phyloP scores from a whole-genome alignment of 139 green algal genomes.

The Chlorella sp. region DNA sequence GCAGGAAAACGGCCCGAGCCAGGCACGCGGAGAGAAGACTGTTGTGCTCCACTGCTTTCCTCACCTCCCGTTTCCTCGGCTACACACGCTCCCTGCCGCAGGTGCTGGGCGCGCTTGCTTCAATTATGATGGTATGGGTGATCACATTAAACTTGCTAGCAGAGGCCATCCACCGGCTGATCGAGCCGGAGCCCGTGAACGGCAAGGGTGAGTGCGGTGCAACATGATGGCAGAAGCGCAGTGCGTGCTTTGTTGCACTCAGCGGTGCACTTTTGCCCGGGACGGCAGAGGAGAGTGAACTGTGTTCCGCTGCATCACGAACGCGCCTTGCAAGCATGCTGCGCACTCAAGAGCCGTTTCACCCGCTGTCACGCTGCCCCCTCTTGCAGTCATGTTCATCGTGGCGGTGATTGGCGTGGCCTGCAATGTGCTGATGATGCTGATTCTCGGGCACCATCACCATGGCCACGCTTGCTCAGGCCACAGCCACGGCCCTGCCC shows the following conservation, averaged over 20 bases:
- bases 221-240: no score
- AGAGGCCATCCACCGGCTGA: constrained; percentile 79
- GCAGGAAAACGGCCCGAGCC: no score
- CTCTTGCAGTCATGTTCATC: constrained; percentile 82
- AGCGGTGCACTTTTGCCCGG: not conserved
- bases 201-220: constrained; percentile 66
- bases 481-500: not conserved
- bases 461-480: not conserved
- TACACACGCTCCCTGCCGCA: no score
- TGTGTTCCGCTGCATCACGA: not conserved
- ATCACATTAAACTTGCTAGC: constrained; percentile 87
- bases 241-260: not conserved
- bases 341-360: not conserved
- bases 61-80: no score
- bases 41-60: no score
- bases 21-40: no score
- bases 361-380: not conserved
- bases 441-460: constrained; percentile 56
- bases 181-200: constrained; percentile 67
- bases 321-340: not conserved
- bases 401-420: constrained; percentile 76
- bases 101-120: constrained; percentile 75
- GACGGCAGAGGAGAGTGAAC: no score
- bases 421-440: constrained; percentile 79
- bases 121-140: constrained; percentile 53